Conservation (phyloP, 306 rosid species). For the Leucaena leucocephala region DNA sequence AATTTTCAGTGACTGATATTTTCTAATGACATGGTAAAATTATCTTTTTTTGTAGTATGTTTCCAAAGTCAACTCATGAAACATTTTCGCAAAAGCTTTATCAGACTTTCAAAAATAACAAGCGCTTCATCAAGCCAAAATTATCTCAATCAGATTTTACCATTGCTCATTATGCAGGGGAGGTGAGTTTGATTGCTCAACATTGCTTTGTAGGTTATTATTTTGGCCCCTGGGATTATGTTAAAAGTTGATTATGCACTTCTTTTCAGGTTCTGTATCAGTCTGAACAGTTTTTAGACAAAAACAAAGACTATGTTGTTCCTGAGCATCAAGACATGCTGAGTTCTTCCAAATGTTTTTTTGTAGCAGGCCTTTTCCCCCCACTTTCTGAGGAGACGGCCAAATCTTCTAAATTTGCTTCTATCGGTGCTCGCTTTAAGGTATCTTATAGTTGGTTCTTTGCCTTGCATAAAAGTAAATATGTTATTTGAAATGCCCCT, state of each 20-base stretch:
- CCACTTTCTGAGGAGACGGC: conserved; percentile 76
- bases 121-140: conserved; percentile 92
- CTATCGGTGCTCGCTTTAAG: conserved; percentile 93
- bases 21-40: conserved; percentile 25
- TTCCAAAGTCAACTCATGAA: conserved; percentile 92
- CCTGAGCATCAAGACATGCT: conserved; percentile 93
- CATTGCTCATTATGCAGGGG: conserved; percentile 90
- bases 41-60: conserved; percentile 63
- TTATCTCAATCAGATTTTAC: conserved; percentile 83
- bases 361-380: conserved; percentile 82
- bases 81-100: conserved; percentile 87
- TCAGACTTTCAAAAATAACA: conserved; percentile 84
- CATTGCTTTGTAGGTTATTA: conserved; percentile 27
- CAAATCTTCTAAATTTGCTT: conserved; percentile 87
- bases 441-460: conserved; percentile 48
- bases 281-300: conserved; percentile 85
- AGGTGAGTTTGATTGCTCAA: conserved; percentile 57
- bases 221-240: conserved; percentile 17
- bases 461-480: conserved; percentile 35
- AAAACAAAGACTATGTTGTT: conserved; percentile 94
- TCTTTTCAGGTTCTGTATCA: conserved; percentile 86
- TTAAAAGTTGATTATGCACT: conserved; percentile 36
- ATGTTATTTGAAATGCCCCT: conserved; percentile 38
- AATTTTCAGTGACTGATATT: conserved; percentile 4
- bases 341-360: conserved; percentile 79